Base-by-base conservation (phyloP, 441 rosid genomes). In the Melastoma candidum region DNA sequence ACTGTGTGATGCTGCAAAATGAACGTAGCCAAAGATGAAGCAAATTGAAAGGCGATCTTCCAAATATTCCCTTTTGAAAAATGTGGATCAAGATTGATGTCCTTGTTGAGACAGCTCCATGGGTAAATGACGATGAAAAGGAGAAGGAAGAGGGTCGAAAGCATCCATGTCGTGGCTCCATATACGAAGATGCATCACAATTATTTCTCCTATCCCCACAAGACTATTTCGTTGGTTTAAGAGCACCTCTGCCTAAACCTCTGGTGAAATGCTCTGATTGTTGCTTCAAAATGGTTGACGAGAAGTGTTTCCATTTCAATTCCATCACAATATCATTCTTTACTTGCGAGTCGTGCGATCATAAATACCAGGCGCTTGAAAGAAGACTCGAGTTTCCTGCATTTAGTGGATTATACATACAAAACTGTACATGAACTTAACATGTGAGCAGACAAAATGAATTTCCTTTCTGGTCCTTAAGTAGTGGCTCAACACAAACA, bases 1-100 rank as follows among this genome's bases (percentile, higher is more conserved):
- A 59, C 71, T 93, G 84, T 78, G 95, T 93, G 98, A 97, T 85
- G 88, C 48, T 84, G 93, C 82, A 17, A 84, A 86, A 71, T 93
- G 97, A 95, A 57, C 81, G 22, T 17, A 17, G 22, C 22, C 22
- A 17, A 17, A 17, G 22, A 17, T 17, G 22, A 17, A 17, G 22
- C 22, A 17, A 17, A 17, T 17, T 17, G 22, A 17, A 17, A 17
- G 22, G 22, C 22, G 22, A 17, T 17, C 22, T 17, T 17, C 22
- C 22, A 17, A 17, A 17, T 17, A 17, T 17, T 17, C 52, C 52
- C 66, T 46, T 52, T 60, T 54, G 94, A 85, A 71, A 74, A 68
- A 27, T 63, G 68, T 63, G 81, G 82, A 36, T 80, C 94, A 2
- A 92, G 79, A 70, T 79, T 83, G 1, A 53, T 73, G 57, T 83